Conservation (phyloP, 2,329 filamentous ascomycete species). For the Fusarium sp. region DNA sequence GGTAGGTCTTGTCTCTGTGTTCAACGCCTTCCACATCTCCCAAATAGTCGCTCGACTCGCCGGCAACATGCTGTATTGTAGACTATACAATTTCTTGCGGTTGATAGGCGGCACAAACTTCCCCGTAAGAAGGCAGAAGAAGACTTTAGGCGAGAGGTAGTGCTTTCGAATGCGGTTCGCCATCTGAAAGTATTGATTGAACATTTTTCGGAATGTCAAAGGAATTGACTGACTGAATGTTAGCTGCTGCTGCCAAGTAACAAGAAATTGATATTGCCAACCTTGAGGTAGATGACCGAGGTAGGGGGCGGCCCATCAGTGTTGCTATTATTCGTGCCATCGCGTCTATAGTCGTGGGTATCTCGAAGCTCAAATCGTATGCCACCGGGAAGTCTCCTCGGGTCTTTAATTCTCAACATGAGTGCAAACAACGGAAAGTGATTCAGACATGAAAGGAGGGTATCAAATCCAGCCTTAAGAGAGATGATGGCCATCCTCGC, state of each 20-base stretch:
- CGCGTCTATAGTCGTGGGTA: constrained; percentile 64
- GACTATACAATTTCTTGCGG: constrained; percentile 90
- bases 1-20: constrained; percentile 59
- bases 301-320: constrained; percentile 68
- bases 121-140: constrained; percentile 88
- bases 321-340: constrained; percentile 51
- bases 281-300: constrained; percentile 88
- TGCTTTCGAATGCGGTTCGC: constrained; percentile 92
- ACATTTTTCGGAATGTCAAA: constrained; percentile 91
- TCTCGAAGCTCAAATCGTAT: constrained; percentile 91
- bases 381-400: constrained; percentile 83
- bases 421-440: constrained; percentile 97
- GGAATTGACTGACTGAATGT: constrained; percentile 76
- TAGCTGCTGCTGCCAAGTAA: background rate
- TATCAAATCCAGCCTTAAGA: constrained; percentile 91
- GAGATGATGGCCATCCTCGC: constrained; percentile 95
- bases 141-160: constrained; percentile 88
- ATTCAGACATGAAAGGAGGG: constrained; percentile 90
- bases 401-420: constrained; percentile 96
- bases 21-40: constrained; percentile 86
- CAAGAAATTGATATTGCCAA: constrained; percentile 50
- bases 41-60: constrained; percentile 80
- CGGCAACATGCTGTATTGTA: constrained; percentile 98
- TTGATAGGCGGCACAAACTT: constrained; percentile 96
- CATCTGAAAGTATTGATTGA: constrained; percentile 96